Base-by-base conservation (phyloP, 2,329 filamentous ascomycete species). In the Fusarium dlaminii region DNA sequence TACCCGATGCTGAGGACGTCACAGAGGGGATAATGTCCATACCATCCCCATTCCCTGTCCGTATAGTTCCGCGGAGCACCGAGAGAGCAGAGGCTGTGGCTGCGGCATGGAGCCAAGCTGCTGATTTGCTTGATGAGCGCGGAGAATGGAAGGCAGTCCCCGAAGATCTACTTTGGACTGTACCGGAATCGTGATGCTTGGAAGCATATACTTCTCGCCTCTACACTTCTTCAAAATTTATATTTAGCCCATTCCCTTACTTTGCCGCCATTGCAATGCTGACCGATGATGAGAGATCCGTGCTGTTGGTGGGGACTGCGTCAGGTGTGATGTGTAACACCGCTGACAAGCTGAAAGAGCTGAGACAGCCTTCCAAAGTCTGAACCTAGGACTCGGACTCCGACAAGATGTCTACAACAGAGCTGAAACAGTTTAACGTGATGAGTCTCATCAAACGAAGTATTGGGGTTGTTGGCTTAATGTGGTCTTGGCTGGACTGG, bases 221-320 rank as follows among this genome's bases (percentile, higher is more conserved):
- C 5, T 5, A 4, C 7, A n/a, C 3, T 13, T 3, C 8, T 18
- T 7, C 22, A 0, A 1, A 24, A 5, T 11, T 11, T 22, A 1
- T 17, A 48, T 13, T n/a, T 4, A 12, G 10, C 20, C 20, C 9
- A 30, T 4, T n/a, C 4, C 20, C 4, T 48, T 1, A 4, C 45
- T 30, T 15, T n/a, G 2, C 10, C 27, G 0, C 20, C 27, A 12
- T 12, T n/a, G 1, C 2, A 6, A 30, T 48, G 45, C 14, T 43
- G n/a, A 24, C 40, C 15, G 6, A 0, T 17, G 0, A 5, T 24
- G 9, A 24, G 17, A 42, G 13, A 24, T 12, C 20, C 5, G 9
- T 22, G 18, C 9, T 15, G 8, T 7, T 48, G 45, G 27, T 48
- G 20, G 29, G 27, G 46, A 29, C 46, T 12, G 27, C 3, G 20